A percentile compares a stretch with the other conserved stretches of the same genome.
phyloP scores from a whole-genome alignment of 352 stramenopile genomes.

The Aphanomyces cochlioides region DNA sequence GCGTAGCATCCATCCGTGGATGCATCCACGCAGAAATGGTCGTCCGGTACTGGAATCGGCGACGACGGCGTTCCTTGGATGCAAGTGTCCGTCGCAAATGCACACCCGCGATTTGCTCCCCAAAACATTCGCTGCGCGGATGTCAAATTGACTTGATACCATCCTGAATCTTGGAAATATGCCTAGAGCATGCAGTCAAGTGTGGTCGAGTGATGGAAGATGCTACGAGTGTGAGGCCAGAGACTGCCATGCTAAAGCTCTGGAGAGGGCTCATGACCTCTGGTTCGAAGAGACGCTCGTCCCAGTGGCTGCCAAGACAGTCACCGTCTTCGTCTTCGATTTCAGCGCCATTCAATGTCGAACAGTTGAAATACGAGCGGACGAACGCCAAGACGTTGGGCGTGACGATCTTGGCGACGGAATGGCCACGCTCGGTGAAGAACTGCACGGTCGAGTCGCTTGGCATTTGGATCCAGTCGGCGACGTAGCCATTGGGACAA shows the following conservation, averaged over 20 bases:
- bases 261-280: constrained; percentile 31
- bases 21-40: constrained; percentile 58
- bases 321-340: constrained; percentile 31
- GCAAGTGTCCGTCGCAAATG: constrained; percentile 19
- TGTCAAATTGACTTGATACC: constrained; percentile 30
- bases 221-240: constrained; percentile 14
- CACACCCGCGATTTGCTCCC: constrained; percentile 25
- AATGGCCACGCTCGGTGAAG: background rate
- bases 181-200: background rate
- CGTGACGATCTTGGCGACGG: constrained; percentile 21
- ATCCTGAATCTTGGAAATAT: constrained; percentile 30
- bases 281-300: constrained; percentile 31
- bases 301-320: constrained; percentile 31
- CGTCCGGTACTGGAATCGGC: constrained; percentile 39
- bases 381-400: background rate
- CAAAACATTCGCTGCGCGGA: background rate
- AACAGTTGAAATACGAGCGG: constrained; percentile 28
- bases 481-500: constrained; percentile 6
- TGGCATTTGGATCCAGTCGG: constrained; percentile 8
- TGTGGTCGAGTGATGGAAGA: no score
- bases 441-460: constrained; percentile 20
- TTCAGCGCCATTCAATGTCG: constrained; percentile 20
- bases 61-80: background rate
- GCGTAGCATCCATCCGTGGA: constrained; percentile 65
- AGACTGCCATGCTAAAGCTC: constrained; percentile 14